Conservation (phyloP, 805 yeast species). For the Yarrowia sp. region DNA sequence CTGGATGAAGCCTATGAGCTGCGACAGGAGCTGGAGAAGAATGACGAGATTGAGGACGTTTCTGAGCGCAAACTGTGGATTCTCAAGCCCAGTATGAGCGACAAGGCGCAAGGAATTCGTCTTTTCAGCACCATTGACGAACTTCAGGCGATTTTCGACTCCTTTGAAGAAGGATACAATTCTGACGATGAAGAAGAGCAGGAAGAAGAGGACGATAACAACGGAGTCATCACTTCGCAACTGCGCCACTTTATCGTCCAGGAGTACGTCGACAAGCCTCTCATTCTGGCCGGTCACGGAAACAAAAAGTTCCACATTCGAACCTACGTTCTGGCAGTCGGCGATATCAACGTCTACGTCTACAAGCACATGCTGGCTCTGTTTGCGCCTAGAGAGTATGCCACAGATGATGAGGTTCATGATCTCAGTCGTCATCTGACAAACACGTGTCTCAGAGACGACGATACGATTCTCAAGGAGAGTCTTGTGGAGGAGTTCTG, state of each 20-base stretch:
- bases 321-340: constrained; percentile 77
- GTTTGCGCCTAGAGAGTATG: constrained; percentile 69
- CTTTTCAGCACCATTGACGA: constrained; percentile 79
- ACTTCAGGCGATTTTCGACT: constrained; percentile 81
- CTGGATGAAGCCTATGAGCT: constrained; percentile 92
- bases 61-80: constrained; percentile 62
- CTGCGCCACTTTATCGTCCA: constrained; percentile 91
- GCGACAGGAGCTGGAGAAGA: constrained; percentile 72
- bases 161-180: constrained; percentile 76
- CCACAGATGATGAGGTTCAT: constrained; percentile 49
- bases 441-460: constrained; percentile 87
- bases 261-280: constrained; percentile 73
- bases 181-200: constrained; percentile 56
- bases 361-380: constrained; percentile 80
- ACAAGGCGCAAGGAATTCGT: constrained; percentile 94
- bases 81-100: constrained; percentile 95
- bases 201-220: constrained; percentile 51
- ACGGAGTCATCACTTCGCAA: constrained; percentile 83
- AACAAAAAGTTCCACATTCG: constrained; percentile 87
- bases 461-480: constrained; percentile 49
- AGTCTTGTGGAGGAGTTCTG: constrained; percentile 69
- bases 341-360: constrained; percentile 78
- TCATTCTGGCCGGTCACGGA: constrained; percentile 65
- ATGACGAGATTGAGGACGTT: constrained; percentile 52
- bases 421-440: constrained; percentile 81